These are phyloP conservation scores for Blumeriella jaapii DNA, from an alignment of 2,329 filamentous ascomycete species.

Conservation along the genomic window DNA sequence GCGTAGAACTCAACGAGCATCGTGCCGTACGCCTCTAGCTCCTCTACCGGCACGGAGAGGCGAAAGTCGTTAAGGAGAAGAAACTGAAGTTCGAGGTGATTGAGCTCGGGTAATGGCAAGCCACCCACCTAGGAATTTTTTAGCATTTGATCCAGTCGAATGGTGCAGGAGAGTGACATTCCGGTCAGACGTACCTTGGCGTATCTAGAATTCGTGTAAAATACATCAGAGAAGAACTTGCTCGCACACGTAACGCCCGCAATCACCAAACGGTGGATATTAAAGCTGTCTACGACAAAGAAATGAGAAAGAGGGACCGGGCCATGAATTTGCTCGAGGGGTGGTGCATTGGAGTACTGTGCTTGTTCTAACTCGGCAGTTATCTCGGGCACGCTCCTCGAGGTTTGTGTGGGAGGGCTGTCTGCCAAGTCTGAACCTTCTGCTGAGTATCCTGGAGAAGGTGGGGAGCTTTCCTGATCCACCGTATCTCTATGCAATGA, in stretches of 20 bases:
- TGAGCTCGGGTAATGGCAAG: slow-evolving; percentile 80
- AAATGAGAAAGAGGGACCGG: slow-evolving; percentile 45
- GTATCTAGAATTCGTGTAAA: slow-evolving; percentile 98
- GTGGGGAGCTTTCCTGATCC: slow-evolving; percentile 20
- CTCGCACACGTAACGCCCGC: slow-evolving; percentile 95
- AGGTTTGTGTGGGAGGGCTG: slow-evolving; percentile 14
- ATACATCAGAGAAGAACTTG: slow-evolving; percentile 98
- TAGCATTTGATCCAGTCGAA: slow-evolving; percentile 1
- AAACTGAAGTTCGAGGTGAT: slow-evolving; percentile 94
- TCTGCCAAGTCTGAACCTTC: slow-evolving; percentile 26
- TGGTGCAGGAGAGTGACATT: slow-evolving; percentile 2
- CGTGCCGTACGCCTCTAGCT: slow-evolving; percentile 92
- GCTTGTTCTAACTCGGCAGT: slow-evolving; percentile 19
- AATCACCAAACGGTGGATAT: slow-evolving; percentile 94
- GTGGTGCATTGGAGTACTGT: slow-evolving; percentile 22
- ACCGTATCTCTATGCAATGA: slow-evolving; percentile 38
- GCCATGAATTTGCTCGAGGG: slow-evolving; percentile 13
- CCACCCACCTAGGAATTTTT: slow-evolving; percentile 69
- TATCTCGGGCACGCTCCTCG: slow-evolving; percentile 22
- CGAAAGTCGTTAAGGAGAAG: slow-evolving; percentile 92
- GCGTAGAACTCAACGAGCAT: slow-evolving; percentile 99
- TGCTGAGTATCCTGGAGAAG: slow-evolving; percentile 22
- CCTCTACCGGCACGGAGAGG: slow-evolving; percentile 83
- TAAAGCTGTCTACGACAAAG: slow-evolving; percentile 98
- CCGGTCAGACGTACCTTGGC: slow-evolving; percentile 76